Evolutionary conservation across 352 stramenopile species (phyloP).

Genomic region (Elongisporangium prolatum): DNA sequence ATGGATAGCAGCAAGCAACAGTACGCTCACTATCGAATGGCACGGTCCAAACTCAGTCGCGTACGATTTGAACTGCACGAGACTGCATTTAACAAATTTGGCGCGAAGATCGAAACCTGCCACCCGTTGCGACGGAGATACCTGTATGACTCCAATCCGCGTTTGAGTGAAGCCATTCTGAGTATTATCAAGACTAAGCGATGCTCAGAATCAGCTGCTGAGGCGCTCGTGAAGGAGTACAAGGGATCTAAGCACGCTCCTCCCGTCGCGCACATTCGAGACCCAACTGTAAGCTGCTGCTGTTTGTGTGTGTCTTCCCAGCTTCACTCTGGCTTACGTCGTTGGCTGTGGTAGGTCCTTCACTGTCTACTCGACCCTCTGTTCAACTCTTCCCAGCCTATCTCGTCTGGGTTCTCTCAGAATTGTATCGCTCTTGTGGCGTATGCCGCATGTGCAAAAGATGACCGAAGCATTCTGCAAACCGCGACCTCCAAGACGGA

Average conservation of each 20-base stretch:
- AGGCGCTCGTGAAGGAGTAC: slow-evolving; percentile 72
- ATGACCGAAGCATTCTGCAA: slow-evolving; percentile 75
- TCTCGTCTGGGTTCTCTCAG: slow-evolving; percentile 47
- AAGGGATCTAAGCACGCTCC: slow-evolving; percentile 34
- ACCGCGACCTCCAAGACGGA: slow-evolving; percentile 15
- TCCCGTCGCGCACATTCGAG: slow-evolving; percentile 63
- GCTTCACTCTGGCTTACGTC: not conserved
- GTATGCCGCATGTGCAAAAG: slow-evolving; percentile 70
- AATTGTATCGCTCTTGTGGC: slow-evolving; percentile 71
- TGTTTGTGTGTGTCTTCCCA: slow-evolving; percentile 5
- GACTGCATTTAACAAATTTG: slow-evolving; percentile 55
- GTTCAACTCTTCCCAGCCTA: slow-evolving; percentile 74
- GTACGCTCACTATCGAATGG: slow-evolving; percentile 37
- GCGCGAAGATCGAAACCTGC: slow-evolving; percentile 62
- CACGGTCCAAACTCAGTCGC: slow-evolving; percentile 67
- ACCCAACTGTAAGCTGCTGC: slow-evolving; percentile 50
- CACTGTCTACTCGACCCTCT: slow-evolving; percentile 68
- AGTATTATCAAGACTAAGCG: slow-evolving; percentile 75
- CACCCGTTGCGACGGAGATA: slow-evolving; percentile 70
- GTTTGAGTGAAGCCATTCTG: slow-evolving; percentile 65
- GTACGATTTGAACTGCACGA: slow-evolving; percentile 77
- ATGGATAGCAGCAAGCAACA: slow-evolving; percentile 16
- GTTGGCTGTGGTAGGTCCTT: slow-evolving; percentile 44
- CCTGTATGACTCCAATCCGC: slow-evolving; percentile 47
- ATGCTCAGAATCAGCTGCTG: slow-evolving; percentile 51